phyloP scores from a whole-genome alignment of 116 monocot genomes.

The Phalaenopsis hybrid region DNA sequence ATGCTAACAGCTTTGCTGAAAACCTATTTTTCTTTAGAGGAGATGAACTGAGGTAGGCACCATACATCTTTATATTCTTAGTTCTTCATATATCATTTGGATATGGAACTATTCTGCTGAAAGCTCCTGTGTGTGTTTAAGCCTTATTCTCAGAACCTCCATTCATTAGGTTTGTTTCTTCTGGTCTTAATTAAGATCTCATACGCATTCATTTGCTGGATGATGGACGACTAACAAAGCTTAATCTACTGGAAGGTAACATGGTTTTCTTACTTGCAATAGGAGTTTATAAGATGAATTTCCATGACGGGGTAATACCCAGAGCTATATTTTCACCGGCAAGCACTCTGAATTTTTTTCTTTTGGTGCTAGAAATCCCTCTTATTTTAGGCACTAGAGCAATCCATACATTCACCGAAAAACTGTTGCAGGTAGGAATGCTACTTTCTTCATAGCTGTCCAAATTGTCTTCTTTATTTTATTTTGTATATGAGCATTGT shows the following conservation, averaged over 20 bases:
- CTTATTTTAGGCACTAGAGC: background rate
- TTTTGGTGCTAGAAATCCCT: conserved; percentile 1
- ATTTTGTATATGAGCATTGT: background rate
- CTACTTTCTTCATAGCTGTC: background rate
- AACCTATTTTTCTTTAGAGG: conserved; percentile 25
- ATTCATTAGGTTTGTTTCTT: conserved; percentile 9
- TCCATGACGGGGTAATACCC: background rate
- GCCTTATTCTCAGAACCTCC: conserved; percentile 10
- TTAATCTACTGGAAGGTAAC: conserved; percentile 14
- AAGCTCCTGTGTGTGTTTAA: conserved; percentile 7
- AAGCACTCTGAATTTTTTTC: background rate
- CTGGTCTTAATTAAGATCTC: conserved; percentile 9
- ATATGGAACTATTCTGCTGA: conserved; percentile 12
- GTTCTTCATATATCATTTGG: conserved; percentile 11
- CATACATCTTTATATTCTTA: conserved; percentile 2
- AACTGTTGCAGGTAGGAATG: conserved; percentile 3
- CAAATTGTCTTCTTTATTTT: background rate
- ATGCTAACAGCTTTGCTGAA: conserved; percentile 59
- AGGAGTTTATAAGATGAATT: conserved; percentile 1
- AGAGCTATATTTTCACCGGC: background rate
- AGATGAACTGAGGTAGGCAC: conserved; percentile 56
- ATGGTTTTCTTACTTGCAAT: background rate
- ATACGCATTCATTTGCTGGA: conserved; percentile 5
- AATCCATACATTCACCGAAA: background rate
- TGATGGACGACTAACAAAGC: conserved; percentile 9